Conservation (phyloP, 1,139 yeast genomes). For the Lodderomyces oxycetoniae region DNA sequence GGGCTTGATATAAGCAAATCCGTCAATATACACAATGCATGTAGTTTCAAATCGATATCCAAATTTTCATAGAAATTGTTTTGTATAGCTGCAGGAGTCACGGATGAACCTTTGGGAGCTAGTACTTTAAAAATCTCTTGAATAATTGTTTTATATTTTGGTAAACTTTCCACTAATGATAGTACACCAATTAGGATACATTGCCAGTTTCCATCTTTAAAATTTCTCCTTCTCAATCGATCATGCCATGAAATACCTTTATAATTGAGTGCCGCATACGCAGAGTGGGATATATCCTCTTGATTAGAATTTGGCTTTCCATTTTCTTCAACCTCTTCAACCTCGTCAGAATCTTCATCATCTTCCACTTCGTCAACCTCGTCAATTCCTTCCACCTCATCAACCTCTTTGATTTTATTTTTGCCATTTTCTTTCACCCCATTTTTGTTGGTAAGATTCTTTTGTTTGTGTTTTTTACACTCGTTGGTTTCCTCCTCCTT, state of each 20-base stretch:
- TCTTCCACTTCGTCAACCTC: constrained; percentile 25
- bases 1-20: constrained; percentile 55
- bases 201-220: constrained; percentile 85
- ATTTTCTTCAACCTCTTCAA: constrained; percentile 18
- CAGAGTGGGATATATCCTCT: constrained; percentile 35
- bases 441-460: constrained; percentile 15
- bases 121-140: constrained; percentile 43
- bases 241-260: constrained; percentile 73
- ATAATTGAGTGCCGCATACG: constrained; percentile 55
- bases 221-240: constrained; percentile 65
- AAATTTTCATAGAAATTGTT: constrained; percentile 48
- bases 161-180: constrained; percentile 54
- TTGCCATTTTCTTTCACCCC: constrained; percentile 15
- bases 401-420: constrained; percentile 11
- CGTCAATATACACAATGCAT: constrained; percentile 51
- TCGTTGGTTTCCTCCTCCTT: constrained; percentile 15
- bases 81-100: constrained; percentile 48
- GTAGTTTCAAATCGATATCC: constrained; percentile 46
- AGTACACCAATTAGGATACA: constrained; percentile 69
- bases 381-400: constrained; percentile 26
- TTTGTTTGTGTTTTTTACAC: too few relatives aligned
- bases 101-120: constrained; percentile 52
- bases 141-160: constrained; percentile 47
- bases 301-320: constrained; percentile 27
- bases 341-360: constrained; percentile 7